These are phyloP conservation scores for Saccharomycopsis capsularis DNA, from an alignment of 805 yeast species.

Conservation along the genomic window DNA sequence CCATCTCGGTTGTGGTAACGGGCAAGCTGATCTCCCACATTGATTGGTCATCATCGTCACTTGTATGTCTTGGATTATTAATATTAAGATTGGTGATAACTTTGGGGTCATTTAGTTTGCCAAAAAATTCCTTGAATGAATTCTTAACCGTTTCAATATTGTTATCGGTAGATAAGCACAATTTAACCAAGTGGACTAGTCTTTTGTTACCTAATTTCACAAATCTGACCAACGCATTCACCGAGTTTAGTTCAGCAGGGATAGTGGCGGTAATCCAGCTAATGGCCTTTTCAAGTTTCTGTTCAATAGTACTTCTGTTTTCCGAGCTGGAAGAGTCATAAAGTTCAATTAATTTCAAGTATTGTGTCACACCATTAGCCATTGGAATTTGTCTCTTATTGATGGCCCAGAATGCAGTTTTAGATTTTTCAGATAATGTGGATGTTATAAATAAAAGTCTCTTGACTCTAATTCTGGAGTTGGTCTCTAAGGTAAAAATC, in stretches of 20 bases:
- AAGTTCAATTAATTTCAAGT: slow-evolving; percentile 43
- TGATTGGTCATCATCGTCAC: neutral
- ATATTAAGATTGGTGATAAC: slow-evolving; percentile 32
- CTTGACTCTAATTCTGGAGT: slow-evolving; percentile 32
- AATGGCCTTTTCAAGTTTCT: slow-evolving; percentile 46
- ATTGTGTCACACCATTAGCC: slow-evolving; percentile 43
- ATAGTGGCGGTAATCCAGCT: slow-evolving; percentile 55
- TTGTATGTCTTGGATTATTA: slow-evolving; percentile 11
- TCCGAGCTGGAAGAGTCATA: slow-evolving; percentile 28
- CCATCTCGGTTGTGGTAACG: slow-evolving; percentile 43
- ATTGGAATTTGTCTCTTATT: slow-evolving; percentile 60
- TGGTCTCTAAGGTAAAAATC: slow-evolving; percentile 48
- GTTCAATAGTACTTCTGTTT: slow-evolving; percentile 13
- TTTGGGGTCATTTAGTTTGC: slow-evolving; percentile 41
- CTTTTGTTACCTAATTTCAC: slow-evolving; percentile 52
- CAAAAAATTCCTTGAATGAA: slow-evolving; percentile 52
- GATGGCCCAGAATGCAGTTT: slow-evolving; percentile 61
- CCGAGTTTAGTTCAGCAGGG: slow-evolving; percentile 46
- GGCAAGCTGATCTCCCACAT: slow-evolving; percentile 23
- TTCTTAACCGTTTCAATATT: slow-evolving; percentile 54
- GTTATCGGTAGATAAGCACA: slow-evolving; percentile 48
- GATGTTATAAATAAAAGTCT: slow-evolving; percentile 46
- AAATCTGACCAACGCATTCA: slow-evolving; percentile 46
- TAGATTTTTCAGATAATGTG: slow-evolving; percentile 49
- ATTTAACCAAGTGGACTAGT: slow-evolving; percentile 45